Conservation (phyloP, 2,329 filamentous ascomycete species). For the Pyrenophora graminea region DNA sequence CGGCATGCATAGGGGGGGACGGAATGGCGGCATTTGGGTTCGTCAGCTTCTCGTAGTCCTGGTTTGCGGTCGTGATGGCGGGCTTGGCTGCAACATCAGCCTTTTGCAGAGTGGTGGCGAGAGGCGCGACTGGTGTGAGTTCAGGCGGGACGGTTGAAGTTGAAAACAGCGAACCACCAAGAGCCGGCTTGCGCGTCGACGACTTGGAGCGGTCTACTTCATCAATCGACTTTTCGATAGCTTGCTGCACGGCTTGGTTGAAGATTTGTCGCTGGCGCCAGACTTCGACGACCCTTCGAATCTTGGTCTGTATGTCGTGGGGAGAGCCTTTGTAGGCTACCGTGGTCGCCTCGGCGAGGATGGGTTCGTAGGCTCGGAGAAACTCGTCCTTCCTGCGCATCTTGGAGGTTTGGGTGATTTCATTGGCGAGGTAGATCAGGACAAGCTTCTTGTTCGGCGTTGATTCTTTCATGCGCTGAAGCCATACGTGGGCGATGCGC, state of each 20-base stretch:
- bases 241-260: conserved; percentile 75
- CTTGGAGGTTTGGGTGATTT: conserved; percentile 95
- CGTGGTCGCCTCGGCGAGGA: conserved; percentile 88
- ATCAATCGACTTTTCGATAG: conserved; percentile 77
- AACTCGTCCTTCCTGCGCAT: conserved; percentile 92
- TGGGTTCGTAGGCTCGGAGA: conserved; percentile 83
- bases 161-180: conserved; percentile 73
- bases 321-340: conserved; percentile 85
- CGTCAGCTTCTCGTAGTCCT: conserved; percentile 83
- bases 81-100: conserved; percentile 69
- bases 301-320: conserved; percentile 84
- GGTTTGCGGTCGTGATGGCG: conserved; percentile 70
- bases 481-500: conserved; percentile 88
- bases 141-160: conserved; percentile 70
- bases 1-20: conserved; percentile 87
- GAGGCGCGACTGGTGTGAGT: conserved; percentile 72
- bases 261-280: conserved; percentile 90
- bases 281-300: conserved; percentile 88
- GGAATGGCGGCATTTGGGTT: conserved; percentile 71
- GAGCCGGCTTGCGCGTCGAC: conserved; percentile 57
- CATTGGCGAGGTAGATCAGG: conserved; percentile 93
- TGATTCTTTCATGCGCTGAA: conserved; percentile 85
- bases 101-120: conserved; percentile 76
- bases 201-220: conserved; percentile 61
- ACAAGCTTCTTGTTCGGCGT: conserved; percentile 84